Evolutionary conservation across 805 yeast genomes (phyloP), one percentile per base, ranked within the genome.

Genomic region (Trichomonascus vanleenenianus): DNA sequence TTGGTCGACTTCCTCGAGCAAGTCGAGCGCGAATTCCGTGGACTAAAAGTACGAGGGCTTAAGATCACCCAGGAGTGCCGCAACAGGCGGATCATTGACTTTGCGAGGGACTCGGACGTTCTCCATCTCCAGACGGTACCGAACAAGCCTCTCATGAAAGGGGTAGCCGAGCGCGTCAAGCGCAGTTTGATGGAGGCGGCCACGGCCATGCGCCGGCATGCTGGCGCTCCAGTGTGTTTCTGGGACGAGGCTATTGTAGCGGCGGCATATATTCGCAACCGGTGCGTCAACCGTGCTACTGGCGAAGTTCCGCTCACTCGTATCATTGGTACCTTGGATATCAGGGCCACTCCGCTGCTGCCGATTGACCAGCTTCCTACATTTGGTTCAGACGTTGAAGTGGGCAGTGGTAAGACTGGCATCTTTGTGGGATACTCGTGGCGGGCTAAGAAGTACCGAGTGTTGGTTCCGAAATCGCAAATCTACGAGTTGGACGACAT

Each of bases 101-200:
- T 34, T 18, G 19, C 22, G 9, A 34, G 22, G 38, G 38, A 14
- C 22, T 34, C 38, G 16, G 38, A 34, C 16, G 38, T 34, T 3
- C 38, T 34, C 6, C 38, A 34, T 34, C 22, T 34, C 14, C 38
- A 34, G 38, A 34, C 38, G 10, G 38, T 34, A n/a, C 38, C 38
- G 7, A 34, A 34, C 38, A 34, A 34, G 11, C 38, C 38, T 4
- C 38, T 9, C 12, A 34, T 34, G 38, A 34, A 34, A 20, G 38
- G 38, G 12, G 38, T 34, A 4, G 38, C 38, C 12, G 38, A 34
- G 16, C 38, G 38, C 7, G 16, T 34, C 19, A 34, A 34, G 38
- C 19, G 38, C 7, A 15, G 20, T 34, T 11, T 34, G 9, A 10
- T 34, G 20, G 38, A 34, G 22, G 5, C 38, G 5, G 19, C 38